Percentiles rank a stretch among this genome's conserved stretches.
phyloP scores from a whole-genome alignment of 495 filamentous ascomycete genomes.

The Bathelium albidoporum region DNA sequence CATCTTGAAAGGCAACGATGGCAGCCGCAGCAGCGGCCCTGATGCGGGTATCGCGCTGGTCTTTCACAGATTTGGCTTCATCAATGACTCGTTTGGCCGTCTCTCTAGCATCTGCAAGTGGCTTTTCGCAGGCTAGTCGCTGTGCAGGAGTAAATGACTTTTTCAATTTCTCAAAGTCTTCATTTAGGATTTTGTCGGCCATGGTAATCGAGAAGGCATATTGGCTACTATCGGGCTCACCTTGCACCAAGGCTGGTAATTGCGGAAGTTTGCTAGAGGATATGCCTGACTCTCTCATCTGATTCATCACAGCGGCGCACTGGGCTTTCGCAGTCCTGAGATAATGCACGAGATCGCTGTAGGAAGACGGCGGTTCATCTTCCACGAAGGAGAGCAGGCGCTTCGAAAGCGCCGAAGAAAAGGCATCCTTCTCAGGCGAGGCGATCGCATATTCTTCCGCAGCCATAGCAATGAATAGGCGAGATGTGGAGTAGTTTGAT shows the following conservation, averaged over 20 bases:
- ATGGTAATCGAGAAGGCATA: slow-evolving; percentile 81
- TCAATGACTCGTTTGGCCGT: slow-evolving; percentile 60
- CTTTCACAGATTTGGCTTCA: slow-evolving; percentile 67
- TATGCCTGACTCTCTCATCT: slow-evolving; percentile 78
- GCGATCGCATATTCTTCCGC: slow-evolving; percentile 73
- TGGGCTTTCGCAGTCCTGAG: slow-evolving; percentile 81
- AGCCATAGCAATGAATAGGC: slow-evolving; percentile 71
- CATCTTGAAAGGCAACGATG: slow-evolving; percentile 68
- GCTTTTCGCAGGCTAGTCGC: slow-evolving; percentile 63
- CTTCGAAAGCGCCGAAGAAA: slow-evolving; percentile 33
- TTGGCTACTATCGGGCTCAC: slow-evolving; percentile 77
- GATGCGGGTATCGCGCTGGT: slow-evolving; percentile 76
- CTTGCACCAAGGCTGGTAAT: slow-evolving; percentile 84
- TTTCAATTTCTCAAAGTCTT: slow-evolving; percentile 80
- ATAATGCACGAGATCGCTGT: slow-evolving; percentile 79
- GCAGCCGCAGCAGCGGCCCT: slow-evolving; percentile 78
- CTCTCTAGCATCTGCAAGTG: slow-evolving; percentile 61
- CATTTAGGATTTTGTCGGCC: slow-evolving; percentile 71
- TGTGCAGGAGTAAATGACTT: slow-evolving; percentile 74
- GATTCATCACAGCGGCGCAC: slow-evolving; percentile 76
- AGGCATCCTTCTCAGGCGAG: slow-evolving; percentile 37
- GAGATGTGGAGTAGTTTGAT: slow-evolving; percentile 70
- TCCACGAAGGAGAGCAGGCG: slow-evolving; percentile 65
- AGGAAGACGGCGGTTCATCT: slow-evolving; percentile 65
- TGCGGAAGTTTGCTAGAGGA: slow-evolving; percentile 58